Base-by-base conservation (phyloP, 1,139 yeast species). In the Yamadazyma sp. region DNA sequence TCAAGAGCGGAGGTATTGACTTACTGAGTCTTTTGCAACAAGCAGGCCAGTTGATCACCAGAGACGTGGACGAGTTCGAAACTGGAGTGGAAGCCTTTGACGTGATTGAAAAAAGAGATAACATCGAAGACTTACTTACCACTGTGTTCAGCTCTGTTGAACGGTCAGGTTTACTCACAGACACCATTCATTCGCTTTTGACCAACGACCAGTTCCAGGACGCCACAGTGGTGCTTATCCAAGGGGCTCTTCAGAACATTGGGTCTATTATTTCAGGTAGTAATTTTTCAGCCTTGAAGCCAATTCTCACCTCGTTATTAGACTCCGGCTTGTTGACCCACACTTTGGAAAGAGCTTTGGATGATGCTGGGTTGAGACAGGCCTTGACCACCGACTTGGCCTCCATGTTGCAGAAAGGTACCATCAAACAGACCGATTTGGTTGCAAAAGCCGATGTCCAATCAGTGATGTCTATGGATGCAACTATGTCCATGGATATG, bases 111-210 rank as follows among this genome's bases (percentile, higher is more conserved):
- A 62, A 53, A 45, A 61, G 70, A 53, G 66, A 61, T 46, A 63
- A 64, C 41, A 48, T 64, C 34, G 62, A 58, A 43, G 67, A 63
- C 38, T 59, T 64, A 43, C 51, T 62, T 21, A 54, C 60, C 20
- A 64, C 69, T n/a, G 52, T 64, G 21, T 53, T 64, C 36, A 37
- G 54, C 1, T 52, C 68, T 2, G 56, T 63, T 37, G 59, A 53
- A 31, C 48, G 58, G 47, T 61, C 67, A 3, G 62, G 63, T 7
- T 51, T 64, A 34, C 38, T 64, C 33, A 56, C 52, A 32, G 59
- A 52, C 29, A 61, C 67, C 25, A 42, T 64, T 29, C 37, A 46
- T 35, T 45, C 53, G 10, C 55, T 64, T 43, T 52, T 64, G 28
- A 50, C 57, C n/a, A 53, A 61, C 45, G 47, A 56, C 4, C 40